Base-by-base conservation (phyloP, 345 rosid species). In the Carallia pectinifolia region DNA sequence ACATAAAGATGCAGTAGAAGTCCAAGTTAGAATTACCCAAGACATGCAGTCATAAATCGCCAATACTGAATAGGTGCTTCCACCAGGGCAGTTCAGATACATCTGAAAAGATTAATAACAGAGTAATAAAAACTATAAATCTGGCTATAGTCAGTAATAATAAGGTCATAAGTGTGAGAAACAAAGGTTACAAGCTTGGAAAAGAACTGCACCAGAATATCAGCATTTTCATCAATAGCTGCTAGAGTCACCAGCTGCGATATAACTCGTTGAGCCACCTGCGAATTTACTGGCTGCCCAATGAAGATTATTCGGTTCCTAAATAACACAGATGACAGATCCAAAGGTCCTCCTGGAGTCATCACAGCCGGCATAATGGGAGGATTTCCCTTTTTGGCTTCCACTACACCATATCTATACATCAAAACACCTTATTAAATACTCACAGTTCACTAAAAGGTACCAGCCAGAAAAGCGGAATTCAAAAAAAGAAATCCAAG, bases 41-140 rank as follows among this genome's bases (percentile, higher is more conserved):
- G 92, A 92, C 92, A 92, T 92, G 86, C 97, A 89, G 75, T 95
- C 99, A 80, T 95, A 95, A 61, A 92, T 89, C 61, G 92, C 97
- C 83, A 95, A 64, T 67, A 92, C 91, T 3, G 97, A 86, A 83
- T 90, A 90, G 5, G 87, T 85, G 77, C 95, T 95, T 66, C 99
- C 99, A 62, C 99, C 97, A 0, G 97, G 97, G 70, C 97, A 86
- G 81, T 95, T 95, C 79, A 92, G 68, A 76, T 92, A 95, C 58
- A 94, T 60, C 98, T 90, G 86, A 66, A 65, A 73, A 62, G 65
- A 66, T 58, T 62, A 33, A 77, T 53, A 52, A 37, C 30, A 71
- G 13, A 48, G 40, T 62, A 63, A 74, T 37, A 67, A 61, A 62
- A 71, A 62, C 40, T 16, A 55, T 37, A 68, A 47, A 55, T 7